Evolutionary conservation across 1,284 basidiomycete genomes (phyloP), one percentile per base, ranked within the genome.

Genomic region (Fomitopsis schrenkii): DNA sequence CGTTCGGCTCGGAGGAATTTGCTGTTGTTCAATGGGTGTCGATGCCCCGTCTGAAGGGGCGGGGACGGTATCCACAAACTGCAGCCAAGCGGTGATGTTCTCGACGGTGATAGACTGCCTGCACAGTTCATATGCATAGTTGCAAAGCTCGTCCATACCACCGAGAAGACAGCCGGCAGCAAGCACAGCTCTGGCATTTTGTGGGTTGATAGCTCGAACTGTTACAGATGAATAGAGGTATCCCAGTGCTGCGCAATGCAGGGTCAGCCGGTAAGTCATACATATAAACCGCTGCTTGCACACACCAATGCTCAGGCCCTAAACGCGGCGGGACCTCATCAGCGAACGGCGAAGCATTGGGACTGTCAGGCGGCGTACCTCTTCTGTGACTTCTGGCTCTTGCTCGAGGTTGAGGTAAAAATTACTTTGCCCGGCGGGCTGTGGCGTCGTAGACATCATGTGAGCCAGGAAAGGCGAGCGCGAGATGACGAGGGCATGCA

Each of bases 401-500:
- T 88, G 85, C 64, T 89, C 86, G 66, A 94, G 78, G 63, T 86
- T 82, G 59, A 94, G 84, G 71, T 88, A 89, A 66, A 95, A 84
- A 63, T 81, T 78, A 64, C 85, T 82, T 69, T 87, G 84, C 22
- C 82, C 84, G 64, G 79, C 80, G 71, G 84, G 62, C 75, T 80
- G 83, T 63, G 86, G 82, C 62, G 90, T 83, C 66, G 90, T 86
- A 65, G 87, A 87, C 86, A 95, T 91, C 67, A 94, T 79, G 72
- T 93, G 92, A 46, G 88, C 90, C 68, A 95, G 83, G 75, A 86
- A 93, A 50, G 94, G 93, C 41, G 91, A 94, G 59, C 90, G 88
- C 60, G 92, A 91, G 62, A 95, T 81, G 67, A 94, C 88, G 74
- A 95, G 88, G 67, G 88, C 84, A 74, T 93, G 90, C 57, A 92